Conservation (phyloP, 805 yeast genomes). For the Metschnikowia kofuensis region DNA sequence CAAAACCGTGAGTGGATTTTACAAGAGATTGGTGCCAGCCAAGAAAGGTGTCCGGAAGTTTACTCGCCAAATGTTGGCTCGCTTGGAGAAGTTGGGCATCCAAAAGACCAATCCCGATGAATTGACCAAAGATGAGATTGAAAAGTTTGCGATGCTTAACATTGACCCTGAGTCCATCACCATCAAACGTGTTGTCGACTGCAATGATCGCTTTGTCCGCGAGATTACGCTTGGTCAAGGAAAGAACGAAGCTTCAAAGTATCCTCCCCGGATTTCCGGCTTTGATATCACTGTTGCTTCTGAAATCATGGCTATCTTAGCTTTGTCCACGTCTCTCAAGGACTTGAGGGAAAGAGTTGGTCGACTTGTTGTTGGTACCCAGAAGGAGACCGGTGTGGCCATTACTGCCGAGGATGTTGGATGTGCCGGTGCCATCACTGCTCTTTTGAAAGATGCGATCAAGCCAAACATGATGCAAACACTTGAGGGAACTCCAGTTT, state of each 20-base stretch:
- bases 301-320: slow-evolving; percentile 94
- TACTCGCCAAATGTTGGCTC: slow-evolving; percentile 72
- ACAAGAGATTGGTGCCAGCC: slow-evolving; percentile 80
- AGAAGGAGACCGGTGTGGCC: slow-evolving; percentile 65
- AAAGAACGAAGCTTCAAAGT: slow-evolving; percentile 78
- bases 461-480: slow-evolving; percentile 98
- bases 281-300: slow-evolving; percentile 96
- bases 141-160: slow-evolving; percentile 74
- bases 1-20: slow-evolving; percentile 71
- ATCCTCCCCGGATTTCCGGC: slow-evolving; percentile 79
- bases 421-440: slow-evolving; percentile 93
- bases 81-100: slow-evolving; percentile 81
- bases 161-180: slow-evolving; percentile 89
- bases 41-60: slow-evolving; percentile 79
- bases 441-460: slow-evolving; percentile 91
- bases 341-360: slow-evolving; percentile 91
- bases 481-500: slow-evolving; percentile 94
- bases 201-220: slow-evolving; percentile 88
- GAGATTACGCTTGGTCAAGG: slow-evolving; percentile 89
- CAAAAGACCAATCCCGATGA: slow-evolving; percentile 74
- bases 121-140: slow-evolving; percentile 72
- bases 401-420: slow-evolving; percentile 94
- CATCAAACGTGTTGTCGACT: slow-evolving; percentile 90
- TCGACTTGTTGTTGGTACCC: slow-evolving; percentile 83
- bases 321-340: slow-evolving; percentile 69